Percentiles rank a stretch among this genome's conserved stretches.
Conservation (phyloP, 345 rosid species). For the Carallia pectinifolia region DNA sequence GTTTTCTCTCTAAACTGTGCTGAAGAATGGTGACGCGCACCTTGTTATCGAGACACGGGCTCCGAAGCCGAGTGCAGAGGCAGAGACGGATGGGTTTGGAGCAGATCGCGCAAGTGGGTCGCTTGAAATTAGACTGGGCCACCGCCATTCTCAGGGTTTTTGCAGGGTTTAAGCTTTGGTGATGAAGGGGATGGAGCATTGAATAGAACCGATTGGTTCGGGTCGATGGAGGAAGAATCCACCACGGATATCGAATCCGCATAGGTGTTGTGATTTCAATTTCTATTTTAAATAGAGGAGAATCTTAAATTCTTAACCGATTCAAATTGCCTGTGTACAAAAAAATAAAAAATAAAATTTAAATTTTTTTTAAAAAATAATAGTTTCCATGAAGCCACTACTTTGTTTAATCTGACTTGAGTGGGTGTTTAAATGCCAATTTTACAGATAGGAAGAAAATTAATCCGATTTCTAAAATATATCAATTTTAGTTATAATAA, state of each 20-base stretch:
- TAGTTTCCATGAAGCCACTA: too few relatives aligned
- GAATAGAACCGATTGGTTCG: conserved; percentile 12
- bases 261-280: conserved; percentile 23
- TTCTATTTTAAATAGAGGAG: not conserved
- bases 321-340: too few relatives aligned
- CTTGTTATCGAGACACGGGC: conserved; percentile 51
- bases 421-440: too few relatives aligned
- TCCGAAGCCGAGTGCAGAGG: conserved; percentile 56
- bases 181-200: conserved; percentile 3
- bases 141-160: conserved; percentile 42
- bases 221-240: not conserved
- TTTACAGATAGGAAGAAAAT: too few relatives aligned
- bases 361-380: too few relatives aligned
- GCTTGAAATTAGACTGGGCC: conserved; percentile 36
- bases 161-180: conserved; percentile 14
- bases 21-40: conserved; percentile 78
- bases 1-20: conserved; percentile 67
- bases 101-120: conserved; percentile 69
- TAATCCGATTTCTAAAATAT: too few relatives aligned
- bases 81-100: conserved; percentile 62
- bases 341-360: too few relatives aligned
- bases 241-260: not conserved
- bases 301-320: too few relatives aligned
- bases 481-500: too few relatives aligned
- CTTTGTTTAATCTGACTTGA: too few relatives aligned